Conservation (phyloP, 2,329 filamentous ascomycete species). For the Exserohilum rostratum region DNA sequence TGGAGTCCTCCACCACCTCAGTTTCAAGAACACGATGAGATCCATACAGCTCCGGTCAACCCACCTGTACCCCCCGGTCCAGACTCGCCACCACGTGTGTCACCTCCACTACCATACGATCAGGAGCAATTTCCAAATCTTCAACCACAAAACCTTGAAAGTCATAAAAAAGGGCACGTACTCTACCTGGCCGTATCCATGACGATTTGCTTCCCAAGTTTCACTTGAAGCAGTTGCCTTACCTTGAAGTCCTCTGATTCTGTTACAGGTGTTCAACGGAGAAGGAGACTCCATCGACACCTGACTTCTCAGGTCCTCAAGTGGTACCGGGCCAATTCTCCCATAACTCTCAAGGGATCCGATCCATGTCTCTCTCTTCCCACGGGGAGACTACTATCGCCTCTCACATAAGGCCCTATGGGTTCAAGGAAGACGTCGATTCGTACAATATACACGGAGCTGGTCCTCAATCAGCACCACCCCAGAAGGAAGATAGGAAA, state of each 20-base stretch:
- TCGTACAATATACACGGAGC: constrained; percentile 18
- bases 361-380: constrained; percentile 25
- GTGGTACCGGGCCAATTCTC: constrained; percentile 26
- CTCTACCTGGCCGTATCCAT: constrained; percentile 5
- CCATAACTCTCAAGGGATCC: constrained; percentile 18
- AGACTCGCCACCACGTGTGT: constrained; percentile 22
- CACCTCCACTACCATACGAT: constrained; percentile 25
- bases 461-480: constrained; percentile 21
- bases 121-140: constrained; percentile 18
- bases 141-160: constrained; percentile 9
- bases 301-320: constrained; percentile 32
- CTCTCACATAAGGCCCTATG: constrained; percentile 26
- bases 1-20: constrained; percentile 30
- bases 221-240: not conserved
- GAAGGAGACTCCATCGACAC: constrained; percentile 30
- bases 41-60: constrained; percentile 15
- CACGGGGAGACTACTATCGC: constrained; percentile 22
- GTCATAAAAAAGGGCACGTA: constrained; percentile 23
- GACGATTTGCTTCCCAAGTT: not conserved
- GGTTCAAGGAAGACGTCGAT: constrained; percentile 35
- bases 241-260: constrained; percentile 9
- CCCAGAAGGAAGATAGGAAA: constrained; percentile 26
- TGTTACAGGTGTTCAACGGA: constrained; percentile 24
- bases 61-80: constrained; percentile 12
- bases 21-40: constrained; percentile 29